These are phyloP conservation scores for Paraphaeosphaeria sporulosa DNA, from an alignment of 2,329 filamentous ascomycete species.

Conservation along the genomic window DNA sequence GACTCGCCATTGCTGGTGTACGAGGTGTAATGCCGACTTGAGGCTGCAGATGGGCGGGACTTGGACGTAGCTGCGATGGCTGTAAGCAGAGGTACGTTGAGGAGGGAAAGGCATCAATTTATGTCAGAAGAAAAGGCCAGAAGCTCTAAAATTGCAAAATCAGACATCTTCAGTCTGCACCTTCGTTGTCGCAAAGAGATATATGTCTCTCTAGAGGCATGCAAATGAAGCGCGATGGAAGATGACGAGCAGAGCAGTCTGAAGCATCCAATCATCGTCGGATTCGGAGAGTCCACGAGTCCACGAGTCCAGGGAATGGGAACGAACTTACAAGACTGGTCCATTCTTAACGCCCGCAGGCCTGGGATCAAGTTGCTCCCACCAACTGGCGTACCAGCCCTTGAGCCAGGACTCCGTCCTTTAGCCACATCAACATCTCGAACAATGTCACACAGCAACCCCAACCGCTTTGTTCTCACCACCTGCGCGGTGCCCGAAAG, in stretches of 20 bases:
- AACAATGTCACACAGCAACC: background rate
- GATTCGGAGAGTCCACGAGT: background rate
- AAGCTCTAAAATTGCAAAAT: too few species aligned
- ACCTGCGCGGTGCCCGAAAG: background rate
- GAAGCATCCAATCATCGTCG: background rate
- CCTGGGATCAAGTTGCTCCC: background rate
- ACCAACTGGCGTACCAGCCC: conserved; percentile 1
- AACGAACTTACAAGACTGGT: conserved; percentile 15
- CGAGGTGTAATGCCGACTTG: background rate
- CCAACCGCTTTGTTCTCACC: background rate
- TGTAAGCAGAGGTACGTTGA: background rate
- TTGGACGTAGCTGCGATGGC: background rate
- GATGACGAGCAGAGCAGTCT: background rate
- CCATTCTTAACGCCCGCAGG: background rate
- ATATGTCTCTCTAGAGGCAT: too few species aligned
- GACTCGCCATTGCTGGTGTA: conserved; percentile 19
- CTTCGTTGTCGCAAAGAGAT: too few species aligned
- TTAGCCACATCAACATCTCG: conserved; percentile 5
- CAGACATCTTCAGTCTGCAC: too few species aligned
- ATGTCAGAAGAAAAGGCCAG: too few species aligned
- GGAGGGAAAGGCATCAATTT: background rate
- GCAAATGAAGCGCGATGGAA: too few species aligned
- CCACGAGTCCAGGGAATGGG: background rate
- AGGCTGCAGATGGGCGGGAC: conserved; percentile 2
- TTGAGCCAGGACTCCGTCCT: background rate